phyloP scores from a whole-genome alignment of 805 yeast species.

The Zygosaccharomyces bisporus region DNA sequence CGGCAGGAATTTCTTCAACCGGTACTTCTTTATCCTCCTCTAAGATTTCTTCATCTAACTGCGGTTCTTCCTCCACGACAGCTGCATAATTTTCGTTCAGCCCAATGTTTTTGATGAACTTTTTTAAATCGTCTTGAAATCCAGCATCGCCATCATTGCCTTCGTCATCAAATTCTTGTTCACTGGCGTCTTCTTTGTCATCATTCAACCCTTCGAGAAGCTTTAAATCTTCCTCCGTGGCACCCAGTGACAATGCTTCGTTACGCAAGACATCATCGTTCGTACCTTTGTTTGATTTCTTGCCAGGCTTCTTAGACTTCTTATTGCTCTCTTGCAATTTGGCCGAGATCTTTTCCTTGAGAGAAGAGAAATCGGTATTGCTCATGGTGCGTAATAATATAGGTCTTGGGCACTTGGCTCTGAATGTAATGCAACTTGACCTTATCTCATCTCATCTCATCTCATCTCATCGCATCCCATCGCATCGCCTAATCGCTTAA shows the following conservation, averaged over 20 bases:
- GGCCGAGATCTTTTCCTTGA: conserved; percentile 60
- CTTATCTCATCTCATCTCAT: conserved; percentile 12
- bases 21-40: no score
- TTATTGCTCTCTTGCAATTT: conserved; percentile 41
- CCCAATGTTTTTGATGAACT: conserved; percentile 67
- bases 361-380: conserved; percentile 41
- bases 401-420: background rate
- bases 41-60: no score
- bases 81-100: conserved; percentile 41
- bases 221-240: conserved; percentile 75
- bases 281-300: conserved; percentile 23
- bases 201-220: conserved; percentile 54
- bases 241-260: conserved; percentile 80
- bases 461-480: conserved; percentile 22
- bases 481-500: conserved; percentile 12
- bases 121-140: conserved; percentile 52
- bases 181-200: conserved; percentile 45
- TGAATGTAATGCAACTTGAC: background rate
- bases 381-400: conserved; percentile 8
- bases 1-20: no score
- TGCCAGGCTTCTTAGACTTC: conserved; percentile 24
- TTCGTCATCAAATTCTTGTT: conserved; percentile 40
- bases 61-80: conserved; percentile 33
- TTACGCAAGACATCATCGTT: conserved; percentile 45
- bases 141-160: conserved; percentile 38